A percentile compares a stretch with the other conserved stretches of the same genome.
Conservation (phyloP, 371 early-diverging fungal genomes). For the Mucor mucedo region DNA sequence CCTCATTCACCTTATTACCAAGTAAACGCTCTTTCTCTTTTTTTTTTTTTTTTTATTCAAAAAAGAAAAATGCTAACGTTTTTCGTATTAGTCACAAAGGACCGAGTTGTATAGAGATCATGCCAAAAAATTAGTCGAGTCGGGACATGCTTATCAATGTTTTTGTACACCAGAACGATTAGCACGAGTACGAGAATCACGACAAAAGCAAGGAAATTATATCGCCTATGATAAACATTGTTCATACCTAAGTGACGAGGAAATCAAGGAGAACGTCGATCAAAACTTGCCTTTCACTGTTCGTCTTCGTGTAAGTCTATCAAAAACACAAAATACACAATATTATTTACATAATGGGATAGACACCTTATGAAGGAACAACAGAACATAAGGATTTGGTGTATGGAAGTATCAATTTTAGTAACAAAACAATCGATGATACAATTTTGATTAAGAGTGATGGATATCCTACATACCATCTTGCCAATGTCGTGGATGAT, state of each 20-base stretch:
- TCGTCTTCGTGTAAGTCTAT: constrained; percentile 69
- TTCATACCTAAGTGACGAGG: constrained; percentile 61
- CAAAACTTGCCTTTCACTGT: constrained; percentile 68
- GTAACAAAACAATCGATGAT: constrained; percentile 83
- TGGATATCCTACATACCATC: constrained; percentile 93
- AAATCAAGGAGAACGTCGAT: constrained; percentile 64
- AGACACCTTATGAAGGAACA: constrained; percentile 65
- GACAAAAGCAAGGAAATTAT: constrained; percentile 60
- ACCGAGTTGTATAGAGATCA: constrained; percentile 71
- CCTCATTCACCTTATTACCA: constrained; percentile 75
- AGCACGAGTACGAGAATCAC: constrained; percentile 59
- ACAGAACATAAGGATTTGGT: constrained; percentile 77
- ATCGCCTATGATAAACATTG: constrained; percentile 88
- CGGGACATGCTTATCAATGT: constrained; percentile 89
- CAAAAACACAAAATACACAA: background rate
- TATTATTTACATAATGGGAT: background rate
- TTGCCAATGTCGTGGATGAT: constrained; percentile 96
- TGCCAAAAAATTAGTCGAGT: constrained; percentile 70
- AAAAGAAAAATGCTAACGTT: too few relatives aligned
- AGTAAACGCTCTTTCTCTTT: constrained; percentile 29
- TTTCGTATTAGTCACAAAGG: constrained; percentile 69
- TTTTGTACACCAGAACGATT: constrained; percentile 85
- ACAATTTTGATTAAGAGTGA: constrained; percentile 90
- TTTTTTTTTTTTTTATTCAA: too few relatives aligned
- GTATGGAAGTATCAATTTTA: constrained; percentile 75